Evolutionary conservation across 2,329 filamentous ascomycete species (phyloP).

Genomic region (Beauveria brongniartii): DNA sequence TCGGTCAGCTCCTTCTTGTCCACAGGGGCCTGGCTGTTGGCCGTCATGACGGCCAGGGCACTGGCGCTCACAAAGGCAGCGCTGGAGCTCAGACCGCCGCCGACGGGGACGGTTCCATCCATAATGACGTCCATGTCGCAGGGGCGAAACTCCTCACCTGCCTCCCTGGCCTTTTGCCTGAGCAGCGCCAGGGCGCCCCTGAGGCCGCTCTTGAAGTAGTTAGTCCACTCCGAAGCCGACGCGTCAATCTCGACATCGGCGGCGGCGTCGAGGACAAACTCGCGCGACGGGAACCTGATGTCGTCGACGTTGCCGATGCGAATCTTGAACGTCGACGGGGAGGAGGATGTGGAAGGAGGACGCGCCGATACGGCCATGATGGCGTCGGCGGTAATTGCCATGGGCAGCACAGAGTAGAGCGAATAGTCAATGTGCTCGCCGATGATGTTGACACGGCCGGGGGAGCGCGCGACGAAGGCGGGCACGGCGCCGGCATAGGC

Average conservation of each 20-base stretch:
- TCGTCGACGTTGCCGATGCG: conserved; percentile 75
- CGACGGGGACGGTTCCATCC: conserved; percentile 85
- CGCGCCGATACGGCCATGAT: conserved; percentile 69
- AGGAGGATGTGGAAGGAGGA: conserved; percentile 8
- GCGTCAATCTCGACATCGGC: conserved; percentile 73
- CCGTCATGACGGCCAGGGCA: conserved; percentile 77
- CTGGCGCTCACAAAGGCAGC: conserved; percentile 90
- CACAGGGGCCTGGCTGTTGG: conserved; percentile 69
- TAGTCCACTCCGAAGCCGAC: conserved; percentile 85
- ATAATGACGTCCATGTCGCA: conserved; percentile 77
- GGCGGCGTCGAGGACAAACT: conserved; percentile 62
- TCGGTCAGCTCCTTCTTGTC: conserved; percentile 91
- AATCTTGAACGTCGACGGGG: conserved; percentile 49
- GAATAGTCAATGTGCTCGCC: conserved; percentile 99
- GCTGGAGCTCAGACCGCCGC: conserved; percentile 86
- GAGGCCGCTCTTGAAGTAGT: conserved; percentile 95
- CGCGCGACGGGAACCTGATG: conserved; percentile 64
- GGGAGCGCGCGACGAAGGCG: conserved; percentile 80
- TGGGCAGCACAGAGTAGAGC: conserved; percentile 89
- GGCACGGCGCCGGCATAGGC: conserved; percentile 57
- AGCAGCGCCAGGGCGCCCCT: conserved; percentile 73
- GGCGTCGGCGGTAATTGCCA: conserved; percentile 88
- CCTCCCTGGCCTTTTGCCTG: conserved; percentile 51
- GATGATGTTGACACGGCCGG: conserved; percentile 94
- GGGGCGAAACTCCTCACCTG: conserved; percentile 48